Evolutionary conservation across 2,329 filamentous ascomycete species (phyloP).

Genomic region (Pseudocercospora fuligena): DNA sequence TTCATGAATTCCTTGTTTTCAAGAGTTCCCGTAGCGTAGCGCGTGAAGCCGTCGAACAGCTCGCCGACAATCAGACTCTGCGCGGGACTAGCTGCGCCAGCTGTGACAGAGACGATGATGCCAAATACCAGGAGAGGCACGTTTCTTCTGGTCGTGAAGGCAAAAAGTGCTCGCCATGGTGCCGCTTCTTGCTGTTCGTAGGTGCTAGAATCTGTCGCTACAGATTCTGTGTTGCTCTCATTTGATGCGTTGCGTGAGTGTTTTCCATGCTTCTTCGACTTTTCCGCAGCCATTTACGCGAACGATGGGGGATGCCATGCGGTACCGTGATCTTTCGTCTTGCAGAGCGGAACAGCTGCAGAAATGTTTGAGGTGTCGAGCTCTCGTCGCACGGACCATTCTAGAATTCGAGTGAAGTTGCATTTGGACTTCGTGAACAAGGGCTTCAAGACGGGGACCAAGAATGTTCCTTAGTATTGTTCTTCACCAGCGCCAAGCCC

Average conservation of each 20-base stretch:
- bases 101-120: constrained; percentile 60
- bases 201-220: constrained; percentile 9
- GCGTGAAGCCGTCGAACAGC: constrained; percentile 73
- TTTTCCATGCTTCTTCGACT: constrained; percentile 24
- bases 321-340: neutral
- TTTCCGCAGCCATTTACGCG: constrained; percentile 23
- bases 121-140: constrained; percentile 59
- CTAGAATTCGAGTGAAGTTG: constrained; percentile 24
- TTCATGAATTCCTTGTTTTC: constrained; percentile 57
- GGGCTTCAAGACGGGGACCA: constrained; percentile 27
- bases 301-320: constrained; percentile 16
- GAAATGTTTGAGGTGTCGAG: constrained; percentile 13
- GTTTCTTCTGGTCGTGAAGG: constrained; percentile 71
- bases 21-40: constrained; percentile 64
- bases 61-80: constrained; percentile 74
- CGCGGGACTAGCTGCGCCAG: constrained; percentile 67
- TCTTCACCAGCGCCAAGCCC: constrained; percentile 30
- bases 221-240: constrained; percentile 17
- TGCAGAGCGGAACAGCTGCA: neutral
- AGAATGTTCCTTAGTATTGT: constrained; percentile 41
- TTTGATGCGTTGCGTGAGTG: constrained; percentile 25
- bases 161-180: constrained; percentile 66
- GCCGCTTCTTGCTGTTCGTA: constrained; percentile 26
- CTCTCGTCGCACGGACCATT: constrained; percentile 26
- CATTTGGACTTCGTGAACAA: constrained; percentile 16